phyloP scores from a whole-genome alignment of 495 filamentous ascomycete genomes.

The Aspergillus olivimuriae region DNA sequence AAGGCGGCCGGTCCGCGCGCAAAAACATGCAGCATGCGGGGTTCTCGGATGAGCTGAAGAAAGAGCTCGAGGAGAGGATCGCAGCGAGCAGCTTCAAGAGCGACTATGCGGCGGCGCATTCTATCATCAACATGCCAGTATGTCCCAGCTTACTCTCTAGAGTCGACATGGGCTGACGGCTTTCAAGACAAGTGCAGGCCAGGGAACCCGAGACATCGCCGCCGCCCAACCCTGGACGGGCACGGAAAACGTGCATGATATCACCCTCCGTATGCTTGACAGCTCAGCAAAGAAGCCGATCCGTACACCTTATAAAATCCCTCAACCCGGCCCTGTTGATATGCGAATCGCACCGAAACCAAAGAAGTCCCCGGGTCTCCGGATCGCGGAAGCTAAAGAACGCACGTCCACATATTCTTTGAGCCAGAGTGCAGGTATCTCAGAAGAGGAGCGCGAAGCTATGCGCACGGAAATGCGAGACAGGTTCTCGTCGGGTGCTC shows the following conservation, averaged over 20 bases:
- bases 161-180: not conserved
- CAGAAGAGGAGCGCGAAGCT: slow-evolving; percentile 63
- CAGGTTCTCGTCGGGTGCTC: slow-evolving; percentile 65
- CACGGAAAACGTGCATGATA: slow-evolving; percentile 63
- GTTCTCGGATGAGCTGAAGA: slow-evolving; percentile 81
- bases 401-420: slow-evolving; percentile 65
- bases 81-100: slow-evolving; percentile 62
- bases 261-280: slow-evolving; percentile 83
- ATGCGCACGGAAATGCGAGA: slow-evolving; percentile 69
- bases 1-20: slow-evolving; percentile 61
- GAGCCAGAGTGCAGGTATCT: slow-evolving; percentile 51
- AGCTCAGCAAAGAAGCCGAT: slow-evolving; percentile 61
- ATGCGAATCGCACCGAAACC: slow-evolving; percentile 49
- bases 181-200: slow-evolving; percentile 52
- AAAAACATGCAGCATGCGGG: slow-evolving; percentile 78
- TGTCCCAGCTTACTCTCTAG: slow-evolving; percentile 7
- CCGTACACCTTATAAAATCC: slow-evolving; percentile 44
- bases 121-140: slow-evolving; percentile 58
- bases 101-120: slow-evolving; percentile 63
- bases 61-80: slow-evolving; percentile 65
- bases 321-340: slow-evolving; percentile 49
- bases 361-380: slow-evolving; percentile 43
- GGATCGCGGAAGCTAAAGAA: slow-evolving; percentile 74
- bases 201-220: slow-evolving; percentile 67
- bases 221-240: slow-evolving; percentile 72